These are phyloP conservation scores for Coniochaeta prunicola DNA, from an alignment of 2,329 filamentous ascomycete genomes.

Conservation along the genomic window DNA sequence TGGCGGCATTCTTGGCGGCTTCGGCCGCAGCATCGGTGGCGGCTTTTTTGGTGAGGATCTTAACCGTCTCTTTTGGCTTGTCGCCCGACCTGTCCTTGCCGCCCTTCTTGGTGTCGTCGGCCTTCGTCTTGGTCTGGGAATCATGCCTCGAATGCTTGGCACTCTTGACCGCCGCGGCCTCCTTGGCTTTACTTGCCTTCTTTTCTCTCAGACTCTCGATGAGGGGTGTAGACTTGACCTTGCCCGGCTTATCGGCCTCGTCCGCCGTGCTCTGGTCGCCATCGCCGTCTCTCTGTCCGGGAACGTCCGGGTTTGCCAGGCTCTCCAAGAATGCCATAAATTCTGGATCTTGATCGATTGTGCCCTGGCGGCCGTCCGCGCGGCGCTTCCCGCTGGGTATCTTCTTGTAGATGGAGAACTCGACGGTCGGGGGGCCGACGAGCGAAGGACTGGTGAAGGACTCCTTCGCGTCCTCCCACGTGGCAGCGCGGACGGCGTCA, in stretches of 20 bases:
- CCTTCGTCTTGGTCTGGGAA: slow-evolving; percentile 41
- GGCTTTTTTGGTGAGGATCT: slow-evolving; percentile 54
- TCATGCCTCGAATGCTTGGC: slow-evolving; percentile 52
- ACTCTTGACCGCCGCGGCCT: slow-evolving; percentile 44
- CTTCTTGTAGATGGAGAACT: slow-evolving; percentile 79
- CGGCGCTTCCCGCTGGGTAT: slow-evolving; percentile 68
- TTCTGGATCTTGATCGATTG: slow-evolving; percentile 92
- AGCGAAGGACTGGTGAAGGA: slow-evolving; percentile 66
- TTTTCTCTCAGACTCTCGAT: slow-evolving; percentile 89
- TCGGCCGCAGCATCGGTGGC: slow-evolving; percentile 41
- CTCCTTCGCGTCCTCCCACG: slow-evolving; percentile 77
- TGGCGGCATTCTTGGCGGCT: slow-evolving; percentile 33
- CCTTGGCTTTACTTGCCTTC: slow-evolving; percentile 67
- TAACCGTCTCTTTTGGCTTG: slow-evolving; percentile 52
- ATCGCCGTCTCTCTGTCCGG: slow-evolving; percentile 37
- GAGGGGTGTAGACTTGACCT: slow-evolving; percentile 76
- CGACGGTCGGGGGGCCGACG: slow-evolving; percentile 70
- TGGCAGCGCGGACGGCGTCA: slow-evolving; percentile 58
- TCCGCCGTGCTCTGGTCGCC: slow-evolving; percentile 36
- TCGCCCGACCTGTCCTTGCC: slow-evolving; percentile 55
- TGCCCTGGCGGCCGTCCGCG: slow-evolving; percentile 79
- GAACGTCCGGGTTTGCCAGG: slow-evolving; percentile 62
- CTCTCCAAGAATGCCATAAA: slow-evolving; percentile 90
- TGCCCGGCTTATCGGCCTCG: slow-evolving; percentile 37
- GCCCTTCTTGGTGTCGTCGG: slow-evolving; percentile 44